These are phyloP conservation scores for Prillingera fragicola DNA, from an alignment of 1,284 basidiomycete genomes.

Conservation along the genomic window DNA sequence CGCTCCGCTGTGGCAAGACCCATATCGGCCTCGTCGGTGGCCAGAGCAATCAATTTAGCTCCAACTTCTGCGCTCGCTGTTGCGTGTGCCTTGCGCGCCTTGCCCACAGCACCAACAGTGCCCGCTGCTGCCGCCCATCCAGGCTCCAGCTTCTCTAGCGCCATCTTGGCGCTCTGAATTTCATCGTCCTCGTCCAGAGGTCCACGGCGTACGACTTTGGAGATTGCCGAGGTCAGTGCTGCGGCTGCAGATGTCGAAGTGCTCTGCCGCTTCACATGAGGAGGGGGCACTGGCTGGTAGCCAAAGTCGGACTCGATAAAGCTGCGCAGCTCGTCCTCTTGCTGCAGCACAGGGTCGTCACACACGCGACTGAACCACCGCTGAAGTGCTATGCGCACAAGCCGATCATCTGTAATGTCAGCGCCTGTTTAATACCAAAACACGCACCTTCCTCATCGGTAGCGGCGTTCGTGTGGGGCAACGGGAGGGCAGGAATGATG, in stretches of 20 bases:
- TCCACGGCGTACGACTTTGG: constrained; percentile 43
- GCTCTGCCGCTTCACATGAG: constrained; percentile 45
- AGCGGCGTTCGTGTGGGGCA: constrained; percentile 85
- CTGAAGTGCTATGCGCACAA: constrained; percentile 87
- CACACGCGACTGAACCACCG: constrained; percentile 84
- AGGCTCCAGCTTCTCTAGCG: constrained; percentile 79
- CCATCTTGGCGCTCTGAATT: constrained; percentile 77
- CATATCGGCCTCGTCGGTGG: constrained; percentile 77
- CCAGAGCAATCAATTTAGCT: constrained; percentile 77
- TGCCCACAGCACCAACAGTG: constrained; percentile 73
- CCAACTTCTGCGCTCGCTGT: constrained; percentile 75
- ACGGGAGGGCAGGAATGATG: constrained; percentile 82
- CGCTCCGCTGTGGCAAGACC: constrained; percentile 70
- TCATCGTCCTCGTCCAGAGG: constrained; percentile 55
- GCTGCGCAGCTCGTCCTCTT: constrained; percentile 82
- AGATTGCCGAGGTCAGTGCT: constrained; percentile 40
- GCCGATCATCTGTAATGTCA: constrained; percentile 61
- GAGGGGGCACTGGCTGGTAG: constrained; percentile 56
- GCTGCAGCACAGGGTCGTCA: constrained; percentile 74
- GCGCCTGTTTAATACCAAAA: neutral
- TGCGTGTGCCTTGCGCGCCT: constrained; percentile 70
- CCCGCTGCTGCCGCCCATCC: constrained; percentile 85
- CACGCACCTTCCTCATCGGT: constrained; percentile 80
- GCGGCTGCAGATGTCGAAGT: constrained; percentile 56
- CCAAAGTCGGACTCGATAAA: constrained; percentile 96